Percentiles rank a stretch among this genome's conserved stretches.
Evolutionary conservation across 1,139 yeast species (phyloP).

Genomic region (Meyerozyma sp.): DNA sequence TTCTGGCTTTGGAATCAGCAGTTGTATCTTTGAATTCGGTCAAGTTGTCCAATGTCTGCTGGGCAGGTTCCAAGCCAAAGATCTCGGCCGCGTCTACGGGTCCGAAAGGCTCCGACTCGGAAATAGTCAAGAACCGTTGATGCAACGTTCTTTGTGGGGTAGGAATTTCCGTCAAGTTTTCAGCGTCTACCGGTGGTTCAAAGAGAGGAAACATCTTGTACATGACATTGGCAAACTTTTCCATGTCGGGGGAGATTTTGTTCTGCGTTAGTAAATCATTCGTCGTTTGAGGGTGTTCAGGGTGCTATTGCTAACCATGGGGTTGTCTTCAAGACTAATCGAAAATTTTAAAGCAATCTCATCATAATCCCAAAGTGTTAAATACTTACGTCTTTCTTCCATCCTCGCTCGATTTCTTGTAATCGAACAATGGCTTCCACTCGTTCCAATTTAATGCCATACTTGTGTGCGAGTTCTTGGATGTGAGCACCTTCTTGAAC

Average conservation of each 20-base stretch:
- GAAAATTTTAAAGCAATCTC: slow-evolving; percentile 41
- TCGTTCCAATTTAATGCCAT: slow-evolving; percentile 78
- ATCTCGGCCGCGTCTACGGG: slow-evolving; percentile 93
- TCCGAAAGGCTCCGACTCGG: slow-evolving; percentile 96
- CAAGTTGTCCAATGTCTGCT: slow-evolving; percentile 62
- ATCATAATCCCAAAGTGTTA: slow-evolving; percentile 25
- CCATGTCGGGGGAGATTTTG: slow-evolving; percentile 45
- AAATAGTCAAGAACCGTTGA: slow-evolving; percentile 81
- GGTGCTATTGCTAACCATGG: slow-evolving; percentile 48
- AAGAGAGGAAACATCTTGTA: slow-evolving; percentile 80
- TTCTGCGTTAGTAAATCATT: slow-evolving; percentile 36
- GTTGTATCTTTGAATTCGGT: slow-evolving; percentile 48
- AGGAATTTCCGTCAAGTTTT: slow-evolving; percentile 89
- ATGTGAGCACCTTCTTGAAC: slow-evolving; percentile 48
- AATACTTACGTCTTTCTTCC: slow-evolving; percentile 58
- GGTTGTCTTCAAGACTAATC: slow-evolving; percentile 81
- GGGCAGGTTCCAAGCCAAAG: slow-evolving; percentile 81
- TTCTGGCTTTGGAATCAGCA: slow-evolving; percentile 18
- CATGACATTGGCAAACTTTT: slow-evolving; percentile 55
- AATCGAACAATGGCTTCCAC: slow-evolving; percentile 79
- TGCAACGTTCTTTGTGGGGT: slow-evolving; percentile 79
- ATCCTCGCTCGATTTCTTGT: slow-evolving; percentile 55
- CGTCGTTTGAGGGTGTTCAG: slow-evolving; percentile 10
- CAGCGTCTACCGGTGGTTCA: slow-evolving; percentile 41
- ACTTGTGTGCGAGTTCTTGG: slow-evolving; percentile 74